These are phyloP conservation scores for Pinus albicaulis DNA, from an alignment of 75 land plant species.

Conservation along the genomic window DNA sequence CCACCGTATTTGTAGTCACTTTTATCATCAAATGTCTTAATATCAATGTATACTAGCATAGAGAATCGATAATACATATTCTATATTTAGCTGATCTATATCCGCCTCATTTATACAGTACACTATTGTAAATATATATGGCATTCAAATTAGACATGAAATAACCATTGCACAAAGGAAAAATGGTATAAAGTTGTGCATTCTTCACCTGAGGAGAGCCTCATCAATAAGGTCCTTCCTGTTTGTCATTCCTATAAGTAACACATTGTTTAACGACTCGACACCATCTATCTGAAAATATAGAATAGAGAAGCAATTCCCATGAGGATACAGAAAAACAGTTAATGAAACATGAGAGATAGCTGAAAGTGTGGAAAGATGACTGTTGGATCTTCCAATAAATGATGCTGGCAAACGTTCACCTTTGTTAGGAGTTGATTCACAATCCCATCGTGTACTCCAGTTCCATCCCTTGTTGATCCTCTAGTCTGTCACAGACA, in stretches of 20 bases:
- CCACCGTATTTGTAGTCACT: background rate
- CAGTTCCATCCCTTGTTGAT: slow-evolving; percentile 96
- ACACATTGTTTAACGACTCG: slow-evolving; percentile 90
- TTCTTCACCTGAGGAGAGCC: slow-evolving; percentile 80
- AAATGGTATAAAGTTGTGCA: background rate
- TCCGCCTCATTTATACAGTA: slow-evolving; percentile 1
- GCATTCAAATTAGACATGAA: background rate
- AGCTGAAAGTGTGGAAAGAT: background rate
- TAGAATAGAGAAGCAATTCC: background rate
- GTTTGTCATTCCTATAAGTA: slow-evolving; percentile 99
- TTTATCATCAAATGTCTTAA: too few relatives aligned
- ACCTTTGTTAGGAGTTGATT: slow-evolving; percentile 99
- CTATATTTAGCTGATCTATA: background rate
- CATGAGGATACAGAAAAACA: background rate
- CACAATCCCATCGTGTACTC: slow-evolving; percentile 98
- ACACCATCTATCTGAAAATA: slow-evolving; percentile 94
- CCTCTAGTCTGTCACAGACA: slow-evolving; percentile 69
- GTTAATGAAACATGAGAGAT: background rate
- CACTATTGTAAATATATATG: background rate
- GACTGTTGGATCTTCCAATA: background rate
- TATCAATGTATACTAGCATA: background rate
- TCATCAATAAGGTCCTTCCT: slow-evolving; percentile 98
- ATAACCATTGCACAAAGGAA: slow-evolving; percentile 11
- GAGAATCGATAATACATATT: background rate
- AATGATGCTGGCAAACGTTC: background rate